phyloP scores from a whole-genome alignment of 2,329 filamentous ascomycete species.

The Phialophora verrucosa region DNA sequence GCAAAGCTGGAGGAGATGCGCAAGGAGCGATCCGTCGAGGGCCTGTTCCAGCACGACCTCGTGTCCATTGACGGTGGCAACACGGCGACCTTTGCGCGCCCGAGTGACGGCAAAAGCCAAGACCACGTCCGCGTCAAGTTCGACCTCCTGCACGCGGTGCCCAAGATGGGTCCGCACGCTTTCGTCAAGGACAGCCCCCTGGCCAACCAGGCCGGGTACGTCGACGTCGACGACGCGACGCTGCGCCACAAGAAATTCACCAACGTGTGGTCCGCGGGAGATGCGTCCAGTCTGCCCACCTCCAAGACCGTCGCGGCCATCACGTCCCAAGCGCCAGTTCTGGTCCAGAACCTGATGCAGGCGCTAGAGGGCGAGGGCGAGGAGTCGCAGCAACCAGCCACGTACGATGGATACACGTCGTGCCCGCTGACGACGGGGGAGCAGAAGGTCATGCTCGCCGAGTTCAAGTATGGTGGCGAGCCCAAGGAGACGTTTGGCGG shows the following conservation, averaged over 20 bases:
- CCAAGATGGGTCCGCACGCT: slow-evolving; percentile 64
- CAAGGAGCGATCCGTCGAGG: slow-evolving; percentile 62
- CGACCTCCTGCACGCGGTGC: slow-evolving; percentile 63
- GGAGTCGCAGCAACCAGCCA: slow-evolving; percentile 44
- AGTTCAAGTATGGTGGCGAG: slow-evolving; percentile 68
- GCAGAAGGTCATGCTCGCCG: slow-evolving; percentile 67
- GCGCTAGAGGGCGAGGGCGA: slow-evolving; percentile 44
- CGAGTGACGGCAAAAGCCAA: slow-evolving; percentile 45
- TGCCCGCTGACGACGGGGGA: slow-evolving; percentile 63
- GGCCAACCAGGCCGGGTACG: slow-evolving; percentile 61
- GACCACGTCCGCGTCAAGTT: slow-evolving; percentile 55
- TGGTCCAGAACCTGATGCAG: slow-evolving; percentile 57
- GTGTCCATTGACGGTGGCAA: slow-evolving; percentile 75
- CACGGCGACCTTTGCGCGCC: slow-evolving; percentile 62
- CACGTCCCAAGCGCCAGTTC: slow-evolving; percentile 58
- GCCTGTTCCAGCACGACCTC: slow-evolving; percentile 71
- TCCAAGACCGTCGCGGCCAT: slow-evolving; percentile 63
- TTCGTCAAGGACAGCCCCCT: slow-evolving; percentile 61
- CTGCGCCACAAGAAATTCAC: slow-evolving; percentile 60
- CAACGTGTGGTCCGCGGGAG: slow-evolving; percentile 66
- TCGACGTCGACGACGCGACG: slow-evolving; percentile 63
- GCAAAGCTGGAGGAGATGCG: slow-evolving; percentile 60
- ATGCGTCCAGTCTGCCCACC: slow-evolving; percentile 65
- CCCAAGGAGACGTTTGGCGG: slow-evolving; percentile 68
- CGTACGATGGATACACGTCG: slow-evolving; percentile 63